Evolutionary conservation across 441 rosid species (phyloP).

Genomic region (Jatropha multifida): DNA sequence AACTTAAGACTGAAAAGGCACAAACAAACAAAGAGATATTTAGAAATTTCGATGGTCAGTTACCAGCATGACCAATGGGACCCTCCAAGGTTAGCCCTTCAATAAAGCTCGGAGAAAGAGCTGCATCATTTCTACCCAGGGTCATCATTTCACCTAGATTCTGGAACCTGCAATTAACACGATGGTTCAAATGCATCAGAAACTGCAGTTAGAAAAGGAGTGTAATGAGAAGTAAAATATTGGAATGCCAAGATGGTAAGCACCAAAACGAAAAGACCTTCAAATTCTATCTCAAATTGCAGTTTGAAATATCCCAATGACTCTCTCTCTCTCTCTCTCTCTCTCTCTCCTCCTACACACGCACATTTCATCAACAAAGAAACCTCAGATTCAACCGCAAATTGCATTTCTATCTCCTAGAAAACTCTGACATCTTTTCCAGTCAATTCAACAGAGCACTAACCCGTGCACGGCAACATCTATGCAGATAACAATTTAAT

Average conservation of each 20-base stretch:
- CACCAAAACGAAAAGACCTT: not conserved
- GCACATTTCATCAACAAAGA: too few relatives aligned
- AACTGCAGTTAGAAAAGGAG: not conserved
- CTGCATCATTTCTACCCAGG: slow-evolving; percentile 82
- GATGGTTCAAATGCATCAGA: not conserved
- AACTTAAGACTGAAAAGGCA: not conserved
- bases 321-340: too few relatives aligned
- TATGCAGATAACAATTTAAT: not conserved
- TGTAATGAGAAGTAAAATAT: not conserved
- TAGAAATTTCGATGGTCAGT: not conserved
- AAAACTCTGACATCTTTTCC: not conserved
- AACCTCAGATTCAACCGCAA: not conserved
- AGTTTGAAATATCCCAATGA: not conserved
- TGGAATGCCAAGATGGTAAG: not conserved
- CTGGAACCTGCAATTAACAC: slow-evolving; percentile 57
- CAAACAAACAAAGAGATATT: too few relatives aligned
- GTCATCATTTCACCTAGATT: slow-evolving; percentile 97
- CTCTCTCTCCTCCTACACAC: too few relatives aligned
- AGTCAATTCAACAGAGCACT: not conserved
- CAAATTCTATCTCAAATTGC: not conserved
- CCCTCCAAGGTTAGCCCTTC: slow-evolving; percentile 93
- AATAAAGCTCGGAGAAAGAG: slow-evolving; percentile 80
- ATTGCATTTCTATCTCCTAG: not conserved
- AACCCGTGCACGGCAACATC: not conserved
- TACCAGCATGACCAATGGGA: slow-evolving; percentile 86